Conservation (phyloP, 164 flowering plant genomes). For the Paratinospora sagittata region DNA sequence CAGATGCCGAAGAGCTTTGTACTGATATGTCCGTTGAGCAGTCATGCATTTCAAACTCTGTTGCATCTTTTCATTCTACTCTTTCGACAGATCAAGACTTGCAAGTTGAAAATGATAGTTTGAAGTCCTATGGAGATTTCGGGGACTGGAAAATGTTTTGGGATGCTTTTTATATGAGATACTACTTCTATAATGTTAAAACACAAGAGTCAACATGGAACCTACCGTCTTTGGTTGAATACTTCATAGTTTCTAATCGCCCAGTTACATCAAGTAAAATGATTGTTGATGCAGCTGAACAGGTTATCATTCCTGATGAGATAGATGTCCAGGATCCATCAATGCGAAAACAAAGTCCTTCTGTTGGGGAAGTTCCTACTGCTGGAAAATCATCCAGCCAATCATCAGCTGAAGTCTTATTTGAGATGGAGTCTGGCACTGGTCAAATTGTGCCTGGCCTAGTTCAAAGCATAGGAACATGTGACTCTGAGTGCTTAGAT, state of each 20-base stretch:
- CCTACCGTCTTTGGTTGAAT: conserved; percentile 67
- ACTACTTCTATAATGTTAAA: conserved; percentile 58
- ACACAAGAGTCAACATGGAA: conserved; percentile 75
- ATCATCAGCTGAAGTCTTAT: conserved; percentile 15
- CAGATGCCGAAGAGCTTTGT: conserved; percentile 17
- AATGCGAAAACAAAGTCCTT: conserved; percentile 14
- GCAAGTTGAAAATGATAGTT: conserved; percentile 15
- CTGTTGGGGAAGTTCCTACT: conserved; percentile 13
- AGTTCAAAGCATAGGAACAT: not conserved
- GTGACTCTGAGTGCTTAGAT: conserved; percentile 12
- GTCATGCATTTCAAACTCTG: conserved; percentile 16
- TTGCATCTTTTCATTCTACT: conserved; percentile 11
- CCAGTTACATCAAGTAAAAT: conserved; percentile 17
- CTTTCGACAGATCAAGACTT: conserved; percentile 12
- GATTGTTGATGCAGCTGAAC: conserved; percentile 20
- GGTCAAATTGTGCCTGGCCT: conserved; percentile 6
- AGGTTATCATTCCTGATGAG: conserved; percentile 13
- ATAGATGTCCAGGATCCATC: conserved; percentile 10
- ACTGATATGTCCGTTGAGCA: conserved; percentile 15
- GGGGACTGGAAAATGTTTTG: conserved; percentile 64
- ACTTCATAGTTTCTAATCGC: conserved; percentile 18
- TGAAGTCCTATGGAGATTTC: conserved; percentile 15
- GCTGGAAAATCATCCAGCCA: conserved; percentile 15
- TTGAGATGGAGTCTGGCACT: conserved; percentile 14
- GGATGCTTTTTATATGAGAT: conserved; percentile 60